Conservation (phyloP, 306 rosid species). For the Prinsepia uniflora region DNA sequence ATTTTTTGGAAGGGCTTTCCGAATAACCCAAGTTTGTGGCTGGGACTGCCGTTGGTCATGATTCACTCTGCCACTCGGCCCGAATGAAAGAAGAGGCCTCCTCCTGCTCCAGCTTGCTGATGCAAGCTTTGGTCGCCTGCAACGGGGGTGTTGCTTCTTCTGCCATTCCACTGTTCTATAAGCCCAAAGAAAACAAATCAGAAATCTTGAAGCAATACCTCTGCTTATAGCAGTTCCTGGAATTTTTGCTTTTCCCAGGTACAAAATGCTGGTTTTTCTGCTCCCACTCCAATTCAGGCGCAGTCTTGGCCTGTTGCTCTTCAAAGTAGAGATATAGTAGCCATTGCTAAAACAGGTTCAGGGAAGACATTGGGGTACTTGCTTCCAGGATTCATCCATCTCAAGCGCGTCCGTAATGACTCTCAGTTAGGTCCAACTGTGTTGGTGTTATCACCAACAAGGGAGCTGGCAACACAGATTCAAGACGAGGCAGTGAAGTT, state of each 20-base stretch:
- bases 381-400: conserved; percentile 84
- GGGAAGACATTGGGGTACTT: conserved; percentile 98
- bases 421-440: conserved; percentile 75
- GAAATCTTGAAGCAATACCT: conserved; percentile 26
- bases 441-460: conserved; percentile 88
- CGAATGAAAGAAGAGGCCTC: conserved; percentile 97
- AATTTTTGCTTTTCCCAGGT: conserved; percentile 82
- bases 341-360: conserved; percentile 98
- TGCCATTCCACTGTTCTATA: conserved; percentile 58
- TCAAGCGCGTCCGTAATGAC: conserved; percentile 67
- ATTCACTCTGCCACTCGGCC: conserved; percentile 97
- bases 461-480: conserved; percentile 98
- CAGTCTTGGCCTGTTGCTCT: conserved; percentile 99
- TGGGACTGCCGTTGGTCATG: conserved; percentile 94
- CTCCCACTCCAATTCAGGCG: conserved; percentile 99
- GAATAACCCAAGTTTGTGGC: conserved; percentile 93
- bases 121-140: conserved; percentile 87
- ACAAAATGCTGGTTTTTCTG: conserved; percentile 90
- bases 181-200: conserved; percentile 43
- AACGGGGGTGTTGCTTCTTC: conserved; percentile 96
- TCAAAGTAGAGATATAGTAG: conserved; percentile 92
- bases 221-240: conserved; percentile 53
- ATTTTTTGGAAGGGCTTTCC: conserved; percentile 89
- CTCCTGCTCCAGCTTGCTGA: conserved; percentile 95
- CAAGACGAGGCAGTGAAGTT: conserved; percentile 98